Conservation (phyloP, 2,329 filamentous ascomycete species). For the Gaeumannomyces tritici region DNA sequence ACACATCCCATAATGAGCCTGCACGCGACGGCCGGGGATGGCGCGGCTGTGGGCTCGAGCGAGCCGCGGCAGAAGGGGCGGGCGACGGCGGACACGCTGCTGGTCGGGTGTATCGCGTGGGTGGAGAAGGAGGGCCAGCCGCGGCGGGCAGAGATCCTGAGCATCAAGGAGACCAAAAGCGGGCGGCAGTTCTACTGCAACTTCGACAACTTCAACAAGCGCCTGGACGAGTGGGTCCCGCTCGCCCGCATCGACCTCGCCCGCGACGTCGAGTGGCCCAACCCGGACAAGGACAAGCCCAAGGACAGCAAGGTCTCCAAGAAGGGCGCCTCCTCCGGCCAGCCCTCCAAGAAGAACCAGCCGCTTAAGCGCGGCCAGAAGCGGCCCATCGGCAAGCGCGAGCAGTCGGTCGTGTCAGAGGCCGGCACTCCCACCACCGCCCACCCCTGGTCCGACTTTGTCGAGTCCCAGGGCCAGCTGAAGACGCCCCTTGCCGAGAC, state of each 20-base stretch:
- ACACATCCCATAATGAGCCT: conserved; percentile 46
- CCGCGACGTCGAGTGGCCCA: conserved; percentile 93
- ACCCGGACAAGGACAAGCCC: conserved; percentile 72
- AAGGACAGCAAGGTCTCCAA: conserved; percentile 73
- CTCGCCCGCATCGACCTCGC: conserved; percentile 74
- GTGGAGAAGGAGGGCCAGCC: conserved; percentile 67
- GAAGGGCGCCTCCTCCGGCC: conserved; percentile 36
- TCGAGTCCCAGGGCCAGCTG: conserved; percentile 30
- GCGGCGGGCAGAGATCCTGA: conserved; percentile 92
- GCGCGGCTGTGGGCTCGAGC: conserved; percentile 46
- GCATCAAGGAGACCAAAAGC: conserved; percentile 82
- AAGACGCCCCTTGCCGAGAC: conserved; percentile 8
- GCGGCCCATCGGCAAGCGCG: conserved; percentile 36
- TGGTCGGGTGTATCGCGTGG: conserved; percentile 51
- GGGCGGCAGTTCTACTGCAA: conserved; percentile 90
- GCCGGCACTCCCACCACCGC: conserved; percentile 19
- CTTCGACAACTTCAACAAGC: conserved; percentile 97
- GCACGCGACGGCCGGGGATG: conserved; percentile 32
- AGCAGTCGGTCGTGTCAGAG: conserved; percentile 45
- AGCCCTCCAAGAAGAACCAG: conserved; percentile 39
- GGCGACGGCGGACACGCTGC: conserved; percentile 76
- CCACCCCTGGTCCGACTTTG: conserved; percentile 42
- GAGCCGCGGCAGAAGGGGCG: conserved; percentile 61
- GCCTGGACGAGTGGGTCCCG: conserved; percentile 75
- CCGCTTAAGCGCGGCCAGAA: conserved; percentile 49